Evolutionary conservation across 2,329 filamentous ascomycete genomes (phyloP), one percentile per base, ranked within the genome.

Genomic region (Trichoderma hamatum): DNA sequence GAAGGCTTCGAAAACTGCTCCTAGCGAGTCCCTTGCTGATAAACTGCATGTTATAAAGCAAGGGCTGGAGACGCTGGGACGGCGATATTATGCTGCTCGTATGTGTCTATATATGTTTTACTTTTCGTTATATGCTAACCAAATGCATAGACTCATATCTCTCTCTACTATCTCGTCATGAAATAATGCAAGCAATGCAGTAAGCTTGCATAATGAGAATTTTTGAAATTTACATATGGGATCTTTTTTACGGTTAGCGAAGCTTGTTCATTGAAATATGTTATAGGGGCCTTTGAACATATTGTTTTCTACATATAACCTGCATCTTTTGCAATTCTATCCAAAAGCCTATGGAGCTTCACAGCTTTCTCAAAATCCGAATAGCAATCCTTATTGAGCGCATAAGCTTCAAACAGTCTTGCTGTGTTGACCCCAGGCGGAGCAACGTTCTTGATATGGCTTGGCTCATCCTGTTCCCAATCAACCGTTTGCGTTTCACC

Each of bases 361-460:
- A 69, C 54, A 4, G 51, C 70, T 26, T 32, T 60, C 28, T 70
- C 70, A 13, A 70, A 68, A 43, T 59, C 63, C 6, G 52, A 34
- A 52, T 46, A 69, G 16, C 32, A 39, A 13, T 51, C 58, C 6
- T 52, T 63, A 14, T 52, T 64, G n/a, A 54, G 39, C 24, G 70
- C 70, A 39, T 64, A 68, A 7, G 68, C 70, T 39, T 70, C 68
- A 58, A 62, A 71, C 28, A 68, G 10, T n/a, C 60, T 69, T 24
- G 60, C 66, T 13, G 49, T 70, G 19, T 69, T 63, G 14, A 49
- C 32, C 0, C 51, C 69, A 7, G 66, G 59, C 6, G 32, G 28
- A 39, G 91, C 91, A 85, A 94, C 94, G 82, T 91, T 90, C 82
- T 94, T 92, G 77, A 94, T 94, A 79, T 92, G 92, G 36, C 92